Evolutionary conservation across 2,329 filamentous ascomycete species (phyloP).

Genomic region (Byssoonygena ceratinophila): DNA sequence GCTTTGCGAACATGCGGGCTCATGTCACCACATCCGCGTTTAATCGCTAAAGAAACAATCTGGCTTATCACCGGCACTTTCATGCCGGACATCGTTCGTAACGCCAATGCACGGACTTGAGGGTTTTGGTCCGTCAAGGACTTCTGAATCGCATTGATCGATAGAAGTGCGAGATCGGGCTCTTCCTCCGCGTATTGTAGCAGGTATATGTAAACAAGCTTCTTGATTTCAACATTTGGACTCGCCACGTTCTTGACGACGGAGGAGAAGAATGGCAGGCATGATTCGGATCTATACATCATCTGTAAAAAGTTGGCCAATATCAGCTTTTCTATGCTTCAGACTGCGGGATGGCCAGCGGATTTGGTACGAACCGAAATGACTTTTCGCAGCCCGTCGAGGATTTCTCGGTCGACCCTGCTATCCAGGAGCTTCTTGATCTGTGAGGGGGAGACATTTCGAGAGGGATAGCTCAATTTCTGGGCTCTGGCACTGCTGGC

Average conservation of each 20-base stretch:
- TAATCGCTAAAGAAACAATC: conserved; percentile 91
- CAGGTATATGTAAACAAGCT: conserved; percentile 96
- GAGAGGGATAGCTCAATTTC: conserved; percentile 49
- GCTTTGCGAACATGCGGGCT: conserved; percentile 86
- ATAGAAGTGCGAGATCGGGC: conserved; percentile 85
- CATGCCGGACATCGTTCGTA: conserved; percentile 95
- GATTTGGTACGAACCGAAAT: conserved; percentile 53
- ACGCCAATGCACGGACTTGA: conserved; percentile 77
- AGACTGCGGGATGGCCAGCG: background rate
- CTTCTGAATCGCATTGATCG: conserved; percentile 98
- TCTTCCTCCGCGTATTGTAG: conserved; percentile 94
- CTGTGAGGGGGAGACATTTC: conserved; percentile 64
- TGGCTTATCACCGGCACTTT: conserved; percentile 96
- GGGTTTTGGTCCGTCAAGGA: conserved; percentile 87
- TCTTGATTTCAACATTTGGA: conserved; percentile 88
- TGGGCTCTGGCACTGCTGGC: conserved; percentile 49
- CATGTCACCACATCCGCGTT: conserved; percentile 87
- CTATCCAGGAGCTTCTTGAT: conserved; percentile 94
- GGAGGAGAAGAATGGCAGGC: conserved; percentile 87
- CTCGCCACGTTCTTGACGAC: conserved; percentile 97
- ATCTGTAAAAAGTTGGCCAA: conserved; percentile 51
- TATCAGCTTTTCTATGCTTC: conserved; percentile 1
- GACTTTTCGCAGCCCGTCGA: conserved; percentile 82
- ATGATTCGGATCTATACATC: conserved; percentile 87
- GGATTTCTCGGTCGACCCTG: conserved; percentile 79